Conservation (phyloP, 164 flowering plant genomes). For the Umbilicus rupestris region DNA sequence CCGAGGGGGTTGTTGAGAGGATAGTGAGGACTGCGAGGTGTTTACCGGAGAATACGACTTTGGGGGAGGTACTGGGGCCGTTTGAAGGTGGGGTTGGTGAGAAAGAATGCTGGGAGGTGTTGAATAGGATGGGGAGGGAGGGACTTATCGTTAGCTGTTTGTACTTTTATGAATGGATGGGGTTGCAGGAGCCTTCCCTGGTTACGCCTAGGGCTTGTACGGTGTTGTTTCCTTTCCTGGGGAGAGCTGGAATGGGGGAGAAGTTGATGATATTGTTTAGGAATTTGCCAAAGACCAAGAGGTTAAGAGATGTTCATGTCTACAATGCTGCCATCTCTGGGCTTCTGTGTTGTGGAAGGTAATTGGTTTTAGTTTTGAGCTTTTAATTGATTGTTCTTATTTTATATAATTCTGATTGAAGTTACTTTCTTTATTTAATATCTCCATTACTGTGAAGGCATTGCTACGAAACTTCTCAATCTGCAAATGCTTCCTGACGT, state of each 20-base stretch:
- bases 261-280: conserved; percentile 47
- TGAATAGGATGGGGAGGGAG: conserved; percentile 48
- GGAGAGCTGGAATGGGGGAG: conserved; percentile 57
- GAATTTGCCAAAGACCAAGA: conserved; percentile 41
- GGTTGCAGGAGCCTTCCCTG: conserved; percentile 58
- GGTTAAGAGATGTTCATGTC: conserved; percentile 55
- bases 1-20: conserved; percentile 35
- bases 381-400: background rate
- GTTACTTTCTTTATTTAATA: background rate
- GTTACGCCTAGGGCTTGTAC: conserved; percentile 56
- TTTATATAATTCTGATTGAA: background rate
- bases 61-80: conserved; percentile 53
- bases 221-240: conserved; percentile 54
- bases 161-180: conserved; percentile 89
- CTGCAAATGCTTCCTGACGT: background rate
- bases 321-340: conserved; percentile 80
- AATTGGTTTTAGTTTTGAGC: background rate
- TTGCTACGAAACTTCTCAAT: too few species aligned
- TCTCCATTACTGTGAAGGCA: too few species aligned
- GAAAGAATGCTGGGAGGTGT: conserved; percentile 45
- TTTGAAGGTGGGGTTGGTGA: conserved; percentile 42
- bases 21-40: conserved; percentile 44
- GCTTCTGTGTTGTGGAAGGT: conserved; percentile 58
- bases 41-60: conserved; percentile 45
- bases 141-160: conserved; percentile 45